Evolutionary conservation across 1,139 yeast genomes (phyloP), one percentile per base, ranked within the genome.

Genomic region (Scheffersomyces illinoinensis): DNA sequence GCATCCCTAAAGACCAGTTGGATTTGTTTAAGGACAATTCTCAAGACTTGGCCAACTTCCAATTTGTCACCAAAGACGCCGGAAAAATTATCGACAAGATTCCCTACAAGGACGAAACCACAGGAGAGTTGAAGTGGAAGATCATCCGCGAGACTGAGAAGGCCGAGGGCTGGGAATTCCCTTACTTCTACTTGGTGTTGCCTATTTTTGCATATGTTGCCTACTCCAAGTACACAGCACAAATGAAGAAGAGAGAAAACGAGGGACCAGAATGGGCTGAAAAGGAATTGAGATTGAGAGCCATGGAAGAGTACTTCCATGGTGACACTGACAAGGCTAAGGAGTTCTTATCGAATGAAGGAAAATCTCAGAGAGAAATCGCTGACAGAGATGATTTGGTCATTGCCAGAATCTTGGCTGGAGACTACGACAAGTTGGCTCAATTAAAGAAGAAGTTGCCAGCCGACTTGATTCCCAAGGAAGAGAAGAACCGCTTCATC

Each of bases 121-220:
- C 92, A 19, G 97, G 97, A 48, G 90, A 87, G 68, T 85, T 90
- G 68, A 86, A 87, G 68, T 91, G 96, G 96, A 85, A 87, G 69
- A 78, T 91, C 62, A 87, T 91, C 54, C 83, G 96, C 65, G 93
- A 87, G 70, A 85, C 89, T 60, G 87, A 85, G 68, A 87, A 87
- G 72, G 84, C 84, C 51, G 97, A 91, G 78, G 96, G 96, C 55
- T 91, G 97, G 97, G 97, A 91, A 71, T 80, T 81, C 64, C 82
- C 91, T 61, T 90, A 89, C 76, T 89, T 84, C 72, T 84, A 88
- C 65, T 85, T 89, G 70, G 87, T 90, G 52, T 93, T 96, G 59
- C 91, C 90, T 33, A 73, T 79, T 53, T 79, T 80, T 64, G 71
- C 74, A 54, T 81, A 77, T 62, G 73, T 80, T 53, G 75, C 77